A percentile compares a stretch with the other conserved stretches of the same genome.
Evolutionary conservation across 1,139 yeast species (phyloP).

Genomic region (Eremothecium sinecaudum): DNA sequence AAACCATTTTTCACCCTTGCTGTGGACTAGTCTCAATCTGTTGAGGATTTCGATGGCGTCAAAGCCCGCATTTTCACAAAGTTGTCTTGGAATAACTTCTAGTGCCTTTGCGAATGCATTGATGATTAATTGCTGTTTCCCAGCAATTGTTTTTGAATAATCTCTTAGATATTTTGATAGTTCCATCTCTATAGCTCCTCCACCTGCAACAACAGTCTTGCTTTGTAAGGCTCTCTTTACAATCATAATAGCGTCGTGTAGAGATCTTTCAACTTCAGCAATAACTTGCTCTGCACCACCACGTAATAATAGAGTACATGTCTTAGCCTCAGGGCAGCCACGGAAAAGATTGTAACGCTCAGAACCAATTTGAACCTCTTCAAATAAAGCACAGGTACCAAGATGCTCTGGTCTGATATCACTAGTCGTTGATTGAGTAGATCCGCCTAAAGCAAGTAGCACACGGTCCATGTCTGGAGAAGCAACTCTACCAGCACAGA

Average conservation of each 20-base stretch:
- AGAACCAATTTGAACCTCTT: constrained; percentile 91
- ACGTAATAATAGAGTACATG: constrained; percentile 85
- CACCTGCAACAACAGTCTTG: constrained; percentile 88
- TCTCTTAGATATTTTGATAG: constrained; percentile 81
- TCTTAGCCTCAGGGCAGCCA: constrained; percentile 87
- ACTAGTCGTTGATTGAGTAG: constrained; percentile 81
- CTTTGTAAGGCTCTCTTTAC: constrained; percentile 90
- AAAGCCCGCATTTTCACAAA: constrained; percentile 96
- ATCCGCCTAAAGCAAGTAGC: constrained; percentile 88
- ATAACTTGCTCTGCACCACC: constrained; percentile 99
- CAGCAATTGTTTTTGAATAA: constrained; percentile 77
- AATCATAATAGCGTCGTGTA: constrained; percentile 98
- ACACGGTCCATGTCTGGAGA: constrained; percentile 87
- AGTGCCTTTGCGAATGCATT: constrained; percentile 90
- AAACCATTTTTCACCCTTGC: constrained; percentile 82
- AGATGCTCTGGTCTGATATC: constrained; percentile 60
- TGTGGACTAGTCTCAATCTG: constrained; percentile 84
- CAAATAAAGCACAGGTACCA: constrained; percentile 80
- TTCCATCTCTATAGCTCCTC: constrained; percentile 99
- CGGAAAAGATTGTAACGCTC: constrained; percentile 88
- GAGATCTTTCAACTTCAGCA: constrained; percentile 94
- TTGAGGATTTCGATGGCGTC: constrained; percentile 91
- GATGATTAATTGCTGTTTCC: constrained; percentile 88
- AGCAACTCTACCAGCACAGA: constrained; percentile 95
- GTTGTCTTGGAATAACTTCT: constrained; percentile 92